These are phyloP conservation scores for Russula sp. DNA, from an alignment of 768 basidiomycete species.

Conservation along the genomic window DNA sequence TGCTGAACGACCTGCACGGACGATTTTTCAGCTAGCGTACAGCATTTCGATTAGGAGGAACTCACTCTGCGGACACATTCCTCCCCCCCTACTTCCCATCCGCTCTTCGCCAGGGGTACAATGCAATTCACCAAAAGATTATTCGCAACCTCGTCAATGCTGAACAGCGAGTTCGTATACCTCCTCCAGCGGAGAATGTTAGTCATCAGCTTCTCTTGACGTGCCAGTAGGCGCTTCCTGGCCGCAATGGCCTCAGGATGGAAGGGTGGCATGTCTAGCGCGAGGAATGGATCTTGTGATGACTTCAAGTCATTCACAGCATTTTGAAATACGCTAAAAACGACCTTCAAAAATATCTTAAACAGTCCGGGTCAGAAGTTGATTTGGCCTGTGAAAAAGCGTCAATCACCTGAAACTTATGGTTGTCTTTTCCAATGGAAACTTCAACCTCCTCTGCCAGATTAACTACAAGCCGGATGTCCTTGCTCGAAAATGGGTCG, in stretches of 20 bases:
- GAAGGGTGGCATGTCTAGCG: constrained; percentile 45
- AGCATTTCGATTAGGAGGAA: constrained; percentile 3
- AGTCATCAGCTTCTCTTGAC: constrained; percentile 63
- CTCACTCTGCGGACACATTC: constrained; percentile 55
- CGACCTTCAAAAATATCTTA: constrained; percentile 55
- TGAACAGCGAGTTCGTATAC: constrained; percentile 55
- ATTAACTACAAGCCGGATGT: constrained; percentile 61
- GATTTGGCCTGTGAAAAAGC: neutral
- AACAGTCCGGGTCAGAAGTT: constrained; percentile 3
- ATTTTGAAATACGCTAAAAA: constrained; percentile 45
- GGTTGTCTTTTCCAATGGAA: constrained; percentile 56
- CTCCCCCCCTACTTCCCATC: constrained; percentile 87
- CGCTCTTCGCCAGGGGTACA: constrained; percentile 58
- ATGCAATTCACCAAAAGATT: constrained; percentile 56
- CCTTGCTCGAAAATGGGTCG: constrained; percentile 69
- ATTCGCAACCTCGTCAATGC: constrained; percentile 47
- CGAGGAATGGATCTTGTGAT: constrained; percentile 45
- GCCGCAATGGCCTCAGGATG: constrained; percentile 72
- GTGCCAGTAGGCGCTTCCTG: constrained; percentile 59
- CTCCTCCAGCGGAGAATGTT: constrained; percentile 77
- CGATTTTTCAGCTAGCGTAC: constrained; percentile 5
- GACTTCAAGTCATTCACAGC: constrained; percentile 48
- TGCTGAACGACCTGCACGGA: constrained; percentile 11
- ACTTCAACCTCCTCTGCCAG: constrained; percentile 76
- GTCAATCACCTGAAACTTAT: constrained; percentile 55